Conservation (phyloP, 768 basidiomycete species). For the Leccinellum rugosiceps region DNA sequence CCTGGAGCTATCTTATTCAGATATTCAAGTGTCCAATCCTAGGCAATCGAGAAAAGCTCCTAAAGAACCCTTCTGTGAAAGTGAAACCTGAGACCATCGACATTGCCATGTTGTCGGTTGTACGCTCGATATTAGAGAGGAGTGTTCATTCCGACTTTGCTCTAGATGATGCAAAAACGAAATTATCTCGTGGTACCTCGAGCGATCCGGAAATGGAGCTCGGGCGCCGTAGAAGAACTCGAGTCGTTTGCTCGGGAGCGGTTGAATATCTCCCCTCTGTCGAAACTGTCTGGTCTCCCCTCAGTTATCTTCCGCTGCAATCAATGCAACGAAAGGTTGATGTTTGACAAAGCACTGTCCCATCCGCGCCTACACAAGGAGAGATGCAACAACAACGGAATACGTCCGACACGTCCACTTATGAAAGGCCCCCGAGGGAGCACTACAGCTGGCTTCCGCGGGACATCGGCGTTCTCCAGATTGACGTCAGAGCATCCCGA, state of each 20-base stretch:
- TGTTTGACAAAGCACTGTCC: constrained; percentile 6
- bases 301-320: constrained; percentile 13
- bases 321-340: not conserved
- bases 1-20: not conserved
- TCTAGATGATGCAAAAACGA: not conserved
- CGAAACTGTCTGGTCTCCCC: constrained; percentile 3
- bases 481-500: constrained; percentile 3
- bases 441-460: not conserved
- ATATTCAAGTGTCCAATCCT: no score
- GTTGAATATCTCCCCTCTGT: not conserved
- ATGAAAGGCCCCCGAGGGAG: no score
- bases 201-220: constrained; percentile 8
- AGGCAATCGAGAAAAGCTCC: not conserved
- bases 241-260: constrained; percentile 1
- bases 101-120: not conserved
- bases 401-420: not conserved
- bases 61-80: not conserved
- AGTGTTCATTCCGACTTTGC: not conserved
- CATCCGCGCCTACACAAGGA: constrained; percentile 6
- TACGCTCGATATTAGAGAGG: not conserved
- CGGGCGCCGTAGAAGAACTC: constrained; percentile 7
- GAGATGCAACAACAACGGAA: not conserved
- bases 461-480: not conserved
- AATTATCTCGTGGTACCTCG: not conserved
- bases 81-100: constrained; percentile 4